A percentile compares a stretch with the other conserved stretches of the same genome.
Evolutionary conservation across 306 rosid species (phyloP).

Genomic region (Rubus parviflorus): DNA sequence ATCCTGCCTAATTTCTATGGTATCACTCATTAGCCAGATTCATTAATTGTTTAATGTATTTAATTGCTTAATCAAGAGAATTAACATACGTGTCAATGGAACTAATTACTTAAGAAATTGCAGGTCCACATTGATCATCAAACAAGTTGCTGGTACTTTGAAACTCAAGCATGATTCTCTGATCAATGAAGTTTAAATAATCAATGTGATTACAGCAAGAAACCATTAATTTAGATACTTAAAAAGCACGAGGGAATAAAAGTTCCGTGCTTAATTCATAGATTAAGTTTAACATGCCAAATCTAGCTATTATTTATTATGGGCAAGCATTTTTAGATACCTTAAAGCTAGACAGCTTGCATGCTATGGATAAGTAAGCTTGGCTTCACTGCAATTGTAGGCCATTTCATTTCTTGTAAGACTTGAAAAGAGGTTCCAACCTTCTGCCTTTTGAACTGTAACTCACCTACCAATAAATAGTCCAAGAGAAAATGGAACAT

Average conservation of each 20-base stretch:
- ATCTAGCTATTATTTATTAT: not conserved
- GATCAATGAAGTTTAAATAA: not conserved
- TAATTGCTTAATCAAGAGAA: not conserved
- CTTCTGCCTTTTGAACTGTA: not conserved
- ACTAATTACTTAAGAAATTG: not conserved
- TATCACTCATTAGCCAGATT: slow-evolving; percentile 5
- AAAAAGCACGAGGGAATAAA: not conserved
- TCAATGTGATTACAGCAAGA: slow-evolving; percentile 23
- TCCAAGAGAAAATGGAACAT: not conserved
- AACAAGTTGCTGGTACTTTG: not conserved
- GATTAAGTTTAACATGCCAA: not conserved
- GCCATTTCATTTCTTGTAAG: not conserved
- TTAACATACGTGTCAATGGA: not conserved
- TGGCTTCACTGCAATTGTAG: not conserved
- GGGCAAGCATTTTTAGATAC: slow-evolving; percentile 30
- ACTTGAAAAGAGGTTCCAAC: not conserved
- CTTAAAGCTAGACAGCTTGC: slow-evolving; percentile 44
- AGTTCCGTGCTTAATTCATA: not conserved
- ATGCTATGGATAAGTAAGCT: slow-evolving; percentile 6
- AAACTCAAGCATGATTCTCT: slow-evolving; percentile 6
- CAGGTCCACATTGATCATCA: slow-evolving; percentile 5
- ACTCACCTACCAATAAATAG: slow-evolving; percentile 8
- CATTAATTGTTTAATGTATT: not conserved
- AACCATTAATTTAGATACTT: not conserved
- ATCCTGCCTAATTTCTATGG: slow-evolving; percentile 3